Evolutionary conservation across 257 asterid species (phyloP).

Genomic region (Salvia hispanica): DNA sequence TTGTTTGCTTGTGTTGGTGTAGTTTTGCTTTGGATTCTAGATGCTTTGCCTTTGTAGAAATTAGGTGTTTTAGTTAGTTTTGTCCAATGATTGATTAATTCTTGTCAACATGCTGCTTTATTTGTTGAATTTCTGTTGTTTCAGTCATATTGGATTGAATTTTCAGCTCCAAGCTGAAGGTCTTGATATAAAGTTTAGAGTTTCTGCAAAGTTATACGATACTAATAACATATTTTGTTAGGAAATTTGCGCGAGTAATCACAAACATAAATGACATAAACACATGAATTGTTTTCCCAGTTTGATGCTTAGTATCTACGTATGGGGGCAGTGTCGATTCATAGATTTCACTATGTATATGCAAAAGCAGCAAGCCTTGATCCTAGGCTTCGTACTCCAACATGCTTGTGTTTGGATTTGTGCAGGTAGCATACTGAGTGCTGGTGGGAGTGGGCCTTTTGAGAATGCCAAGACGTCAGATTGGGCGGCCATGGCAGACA

Average conservation of each 20-base stretch:
- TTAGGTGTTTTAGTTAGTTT: no score
- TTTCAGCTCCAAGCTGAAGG: not conserved
- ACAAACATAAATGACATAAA: no score
- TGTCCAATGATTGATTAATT: not conserved
- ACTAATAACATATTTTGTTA: constrained; percentile 4
- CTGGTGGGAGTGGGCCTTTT: constrained; percentile 58
- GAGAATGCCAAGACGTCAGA: constrained; percentile 46
- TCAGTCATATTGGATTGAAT: not conserved
- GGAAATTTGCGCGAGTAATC: no score
- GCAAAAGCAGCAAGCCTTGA: no score
- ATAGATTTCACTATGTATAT: no score
- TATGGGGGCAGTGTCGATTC: no score
- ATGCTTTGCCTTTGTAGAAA: not conserved
- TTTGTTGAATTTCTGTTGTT: not conserved
- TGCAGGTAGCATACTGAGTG: constrained; percentile 55
- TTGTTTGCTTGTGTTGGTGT: constrained; percentile 3
- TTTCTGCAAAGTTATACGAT: not conserved
- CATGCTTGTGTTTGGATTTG: not conserved
- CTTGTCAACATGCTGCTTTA: not conserved
- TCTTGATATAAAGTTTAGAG: not conserved
- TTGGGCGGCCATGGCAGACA: constrained; percentile 58
- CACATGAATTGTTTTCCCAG: no score
- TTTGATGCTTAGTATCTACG: no score
- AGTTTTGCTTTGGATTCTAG: constrained; percentile 5
- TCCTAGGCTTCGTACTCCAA: no score